Evolutionary conservation across 208 protist species (phyloP).

Genomic region (Leishmania braziliensis): DNA sequence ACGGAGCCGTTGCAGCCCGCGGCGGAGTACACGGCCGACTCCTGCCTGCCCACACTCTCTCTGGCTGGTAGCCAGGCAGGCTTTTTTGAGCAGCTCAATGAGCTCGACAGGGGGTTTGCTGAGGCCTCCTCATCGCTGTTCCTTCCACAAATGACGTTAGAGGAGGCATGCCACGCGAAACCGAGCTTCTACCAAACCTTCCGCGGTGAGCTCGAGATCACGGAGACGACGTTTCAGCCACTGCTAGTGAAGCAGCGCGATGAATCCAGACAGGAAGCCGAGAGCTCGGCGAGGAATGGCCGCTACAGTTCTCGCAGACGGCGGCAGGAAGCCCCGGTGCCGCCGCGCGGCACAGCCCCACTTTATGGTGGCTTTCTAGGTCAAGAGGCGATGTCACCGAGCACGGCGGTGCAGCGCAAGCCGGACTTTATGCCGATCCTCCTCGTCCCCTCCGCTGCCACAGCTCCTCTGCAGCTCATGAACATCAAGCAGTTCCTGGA

Average conservation of each 20-base stretch:
- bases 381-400: slow-evolving; percentile 40
- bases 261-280: background rate
- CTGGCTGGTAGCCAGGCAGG: slow-evolving; percentile 3
- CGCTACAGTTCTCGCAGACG: slow-evolving; percentile 15
- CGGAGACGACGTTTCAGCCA: slow-evolving; percentile 29
- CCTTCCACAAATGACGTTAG: slow-evolving; percentile 58
- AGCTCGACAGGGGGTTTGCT: slow-evolving; percentile 43
- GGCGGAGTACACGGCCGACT: slow-evolving; percentile 22
- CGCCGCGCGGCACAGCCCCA: slow-evolving; percentile 11
- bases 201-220: slow-evolving; percentile 31
- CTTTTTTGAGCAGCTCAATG: slow-evolving; percentile 50
- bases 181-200: slow-evolving; percentile 46
- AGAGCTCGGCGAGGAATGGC: slow-evolving; percentile 11
- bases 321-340: slow-evolving; percentile 8
- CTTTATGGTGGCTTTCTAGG: slow-evolving; percentile 30
- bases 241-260: slow-evolving; percentile 6
- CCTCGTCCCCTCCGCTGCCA: slow-evolving; percentile 68
- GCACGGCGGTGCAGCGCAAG: slow-evolving; percentile 46
- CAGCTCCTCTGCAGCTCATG: slow-evolving; percentile 78
- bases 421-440: slow-evolving; percentile 88
- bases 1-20: slow-evolving; percentile 51
- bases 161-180: slow-evolving; percentile 66
- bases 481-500: slow-evolving; percentile 87
- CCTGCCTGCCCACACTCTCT: slow-evolving; percentile 34
- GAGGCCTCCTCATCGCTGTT: slow-evolving; percentile 41